Percentiles rank a stretch among this genome's conserved stretches.
Conservation (phyloP, 257 asterid genomes). For the Parsonsia alboflavescens region DNA sequence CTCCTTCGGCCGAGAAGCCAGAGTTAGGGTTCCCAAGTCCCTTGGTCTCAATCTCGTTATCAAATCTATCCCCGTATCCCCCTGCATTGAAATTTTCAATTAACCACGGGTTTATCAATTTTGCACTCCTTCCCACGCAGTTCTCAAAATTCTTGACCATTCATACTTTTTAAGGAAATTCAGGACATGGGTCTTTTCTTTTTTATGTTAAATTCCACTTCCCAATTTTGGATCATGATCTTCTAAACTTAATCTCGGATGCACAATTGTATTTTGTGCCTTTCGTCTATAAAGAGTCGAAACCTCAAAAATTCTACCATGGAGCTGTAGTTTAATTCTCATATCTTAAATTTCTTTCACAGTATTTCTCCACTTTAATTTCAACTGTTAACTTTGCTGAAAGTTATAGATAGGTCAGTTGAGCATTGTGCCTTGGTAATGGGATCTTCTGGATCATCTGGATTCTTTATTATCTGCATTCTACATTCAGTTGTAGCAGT, state of each 20-base stretch:
- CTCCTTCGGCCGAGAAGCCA: not conserved
- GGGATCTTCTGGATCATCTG: conserved; percentile 47
- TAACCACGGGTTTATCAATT: not conserved
- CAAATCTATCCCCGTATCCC: not conserved
- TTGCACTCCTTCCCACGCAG: not conserved
- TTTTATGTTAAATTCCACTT: not conserved
- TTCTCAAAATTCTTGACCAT: not conserved
- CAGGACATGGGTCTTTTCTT: not conserved
- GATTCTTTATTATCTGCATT: conserved; percentile 45
- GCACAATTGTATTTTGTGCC: not conserved
- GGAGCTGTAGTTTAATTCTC: not conserved
- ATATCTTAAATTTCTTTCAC: not conserved
- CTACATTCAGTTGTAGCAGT: conserved; percentile 47
- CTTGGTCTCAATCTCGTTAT: not conserved
- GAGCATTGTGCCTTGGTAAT: conserved; percentile 17
- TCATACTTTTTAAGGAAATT: not conserved
- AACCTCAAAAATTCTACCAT: not conserved
- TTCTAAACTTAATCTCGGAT: not conserved
- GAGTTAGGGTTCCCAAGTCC: not conserved
- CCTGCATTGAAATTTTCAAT: not conserved
- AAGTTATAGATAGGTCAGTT: not conserved
- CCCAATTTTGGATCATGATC: not conserved
- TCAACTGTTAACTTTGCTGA: not conserved
- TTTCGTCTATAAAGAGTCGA: not conserved
- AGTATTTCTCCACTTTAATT: not conserved